Conservation (phyloP, 805 yeast species). For the Spathaspora girioi region DNA sequence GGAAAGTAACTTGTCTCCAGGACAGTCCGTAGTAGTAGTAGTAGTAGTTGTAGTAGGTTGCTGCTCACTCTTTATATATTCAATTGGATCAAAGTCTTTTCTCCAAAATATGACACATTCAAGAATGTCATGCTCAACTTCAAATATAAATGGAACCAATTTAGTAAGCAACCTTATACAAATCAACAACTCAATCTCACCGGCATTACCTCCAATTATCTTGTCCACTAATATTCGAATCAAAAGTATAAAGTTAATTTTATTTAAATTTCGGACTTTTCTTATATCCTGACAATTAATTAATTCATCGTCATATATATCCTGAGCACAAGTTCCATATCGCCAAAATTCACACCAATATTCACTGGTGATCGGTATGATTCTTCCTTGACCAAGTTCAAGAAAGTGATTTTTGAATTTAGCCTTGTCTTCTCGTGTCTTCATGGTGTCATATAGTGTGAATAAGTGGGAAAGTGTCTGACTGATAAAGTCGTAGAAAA, state of each 20-base stretch:
- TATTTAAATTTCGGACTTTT: conserved; percentile 54
- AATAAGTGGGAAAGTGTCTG: not conserved
- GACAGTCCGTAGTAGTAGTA: not conserved
- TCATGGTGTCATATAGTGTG: conserved; percentile 44
- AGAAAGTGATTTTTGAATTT: conserved; percentile 58
- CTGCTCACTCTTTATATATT: not conserved
- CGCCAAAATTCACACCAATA: conserved; percentile 30
- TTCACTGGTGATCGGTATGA: conserved; percentile 16
- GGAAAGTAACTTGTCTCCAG: conserved; percentile 10
- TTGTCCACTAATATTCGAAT: conserved; percentile 29
- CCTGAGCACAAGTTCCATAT: conserved; percentile 48
- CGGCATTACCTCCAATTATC: conserved; percentile 14
- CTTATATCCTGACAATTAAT: conserved; percentile 58
- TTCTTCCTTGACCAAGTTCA: conserved; percentile 47
- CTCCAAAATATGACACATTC: conserved; percentile 27
- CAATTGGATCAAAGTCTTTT: conserved; percentile 7
- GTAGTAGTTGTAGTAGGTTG: too few species aligned
- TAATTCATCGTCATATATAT: conserved; percentile 45
- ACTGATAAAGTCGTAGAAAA: not conserved
- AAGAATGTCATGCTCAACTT: conserved; percentile 36
- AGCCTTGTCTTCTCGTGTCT: conserved; percentile 65
- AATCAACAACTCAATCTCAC: conserved; percentile 41
- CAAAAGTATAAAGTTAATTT: conserved; percentile 53
- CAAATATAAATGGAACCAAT: conserved; percentile 65
- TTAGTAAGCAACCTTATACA: conserved; percentile 64